Evolutionary conservation across 371 early-diverging fungal species (phyloP).

Genomic region (Fennellomyces sp.): DNA sequence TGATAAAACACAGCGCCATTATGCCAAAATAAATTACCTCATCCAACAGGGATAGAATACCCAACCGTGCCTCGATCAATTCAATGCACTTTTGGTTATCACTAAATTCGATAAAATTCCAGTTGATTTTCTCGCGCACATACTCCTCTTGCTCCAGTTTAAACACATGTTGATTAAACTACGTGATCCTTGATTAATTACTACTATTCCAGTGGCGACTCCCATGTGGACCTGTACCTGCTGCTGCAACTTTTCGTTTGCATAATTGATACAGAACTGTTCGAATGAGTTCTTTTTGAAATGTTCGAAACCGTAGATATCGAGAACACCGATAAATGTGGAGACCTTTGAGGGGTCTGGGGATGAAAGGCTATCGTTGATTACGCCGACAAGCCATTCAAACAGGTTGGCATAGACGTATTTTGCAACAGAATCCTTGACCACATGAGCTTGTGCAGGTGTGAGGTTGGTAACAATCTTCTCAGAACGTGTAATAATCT

Average conservation of each 20-base stretch:
- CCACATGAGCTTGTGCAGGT: slow-evolving; percentile 76
- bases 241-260: slow-evolving; percentile 97
- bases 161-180: slow-evolving; percentile 73
- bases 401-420: slow-evolving; percentile 92
- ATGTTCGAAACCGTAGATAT: slow-evolving; percentile 97
- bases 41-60: slow-evolving; percentile 94
- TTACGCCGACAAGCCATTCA: slow-evolving; percentile 89
- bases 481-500: slow-evolving; percentile 87
- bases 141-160: slow-evolving; percentile 97
- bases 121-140: slow-evolving; percentile 90
- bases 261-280: slow-evolving; percentile 99
- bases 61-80: slow-evolving; percentile 94
- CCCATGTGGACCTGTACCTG: too few relatives aligned
- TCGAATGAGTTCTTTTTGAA: slow-evolving; percentile 98
- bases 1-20: background rate
- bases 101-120: slow-evolving; percentile 94
- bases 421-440: slow-evolving; percentile 93
- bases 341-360: slow-evolving; percentile 46
- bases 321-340: slow-evolving; percentile 92
- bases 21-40: slow-evolving; percentile 67
- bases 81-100: slow-evolving; percentile 99
- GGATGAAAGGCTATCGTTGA: slow-evolving; percentile 76
- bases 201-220: background rate
- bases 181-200: background rate
- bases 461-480: slow-evolving; percentile 83